These are phyloP conservation scores for Monosporascus sp. DNA, from an alignment of 2,329 filamentous ascomycete genomes.

Conservation along the genomic window DNA sequence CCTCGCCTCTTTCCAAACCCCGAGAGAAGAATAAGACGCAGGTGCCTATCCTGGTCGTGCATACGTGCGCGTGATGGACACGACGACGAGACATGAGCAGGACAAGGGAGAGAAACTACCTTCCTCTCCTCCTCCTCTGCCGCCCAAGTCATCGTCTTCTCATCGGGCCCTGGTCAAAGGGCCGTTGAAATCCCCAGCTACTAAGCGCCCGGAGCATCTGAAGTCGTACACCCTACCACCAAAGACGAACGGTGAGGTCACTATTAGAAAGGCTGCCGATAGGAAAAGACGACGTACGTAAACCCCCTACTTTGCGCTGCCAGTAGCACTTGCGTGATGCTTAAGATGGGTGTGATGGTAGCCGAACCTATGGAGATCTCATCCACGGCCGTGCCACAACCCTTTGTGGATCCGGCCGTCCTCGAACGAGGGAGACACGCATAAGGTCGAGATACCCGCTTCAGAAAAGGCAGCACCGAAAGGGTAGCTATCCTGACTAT, in stretches of 20 bases:
- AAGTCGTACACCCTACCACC: constrained; percentile 5
- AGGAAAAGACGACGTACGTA: neutral
- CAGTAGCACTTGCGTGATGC: too few relatives aligned
- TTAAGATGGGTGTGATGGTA: constrained; percentile 1
- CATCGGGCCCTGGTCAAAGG: constrained; percentile 4
- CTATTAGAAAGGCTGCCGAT: constrained; percentile 1
- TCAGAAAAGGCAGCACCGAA: too few relatives aligned
- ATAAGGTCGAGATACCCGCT: too few relatives aligned
- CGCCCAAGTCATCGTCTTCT: neutral
- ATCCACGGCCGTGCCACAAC: constrained; percentile 24
- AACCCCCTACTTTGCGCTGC: neutral
- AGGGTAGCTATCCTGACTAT: too few relatives aligned
- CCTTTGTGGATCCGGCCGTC: constrained; percentile 26
- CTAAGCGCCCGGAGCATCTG: neutral
- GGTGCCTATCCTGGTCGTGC: too few relatives aligned
- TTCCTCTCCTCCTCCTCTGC: neutral
- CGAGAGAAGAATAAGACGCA: too few relatives aligned
- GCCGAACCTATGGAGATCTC: constrained; percentile 20
- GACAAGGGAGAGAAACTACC: neutral
- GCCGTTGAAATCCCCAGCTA: neutral
- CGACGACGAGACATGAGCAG: neutral
- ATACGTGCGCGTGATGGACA: too few relatives aligned
- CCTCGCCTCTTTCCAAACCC: too few relatives aligned
- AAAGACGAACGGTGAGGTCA: neutral
- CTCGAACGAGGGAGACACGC: constrained; percentile 16